Base-by-base conservation (phyloP, 169 alveolate genomes). In the Eimeria necatrix region DNA sequence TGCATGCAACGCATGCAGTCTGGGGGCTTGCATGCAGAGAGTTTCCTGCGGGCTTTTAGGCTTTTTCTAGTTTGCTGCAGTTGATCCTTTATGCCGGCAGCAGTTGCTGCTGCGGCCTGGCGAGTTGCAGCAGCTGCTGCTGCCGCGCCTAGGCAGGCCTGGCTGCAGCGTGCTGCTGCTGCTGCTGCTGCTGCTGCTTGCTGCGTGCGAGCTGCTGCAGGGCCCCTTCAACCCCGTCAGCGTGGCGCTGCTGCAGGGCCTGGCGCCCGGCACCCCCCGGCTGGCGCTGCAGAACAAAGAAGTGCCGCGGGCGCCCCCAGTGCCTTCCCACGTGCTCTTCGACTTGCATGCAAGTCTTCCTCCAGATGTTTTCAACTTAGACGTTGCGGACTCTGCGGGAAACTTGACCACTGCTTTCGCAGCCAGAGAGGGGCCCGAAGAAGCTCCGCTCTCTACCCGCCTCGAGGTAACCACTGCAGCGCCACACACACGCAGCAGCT, bases 241-340 rank as follows among this genome's bases (percentile, higher is more conserved):
- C 12, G 49, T 60, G 4, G 95, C 95, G 16, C 71, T 70, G 73
- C 85, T 91, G 73, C 95, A 91, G n/a, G 95, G 95, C 49, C 52
- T 91, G 68, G 85, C 85, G 26, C 91, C 95, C n/a, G 95, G 95
- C 32, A 76, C 88, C 18, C 88, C 95, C 4, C 78, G 95, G 46
- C 74, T 91, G 2, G 74, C 91, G 60, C 91, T 74, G 60, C n/a
- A 12, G 24, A n/a, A 70, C 84, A 71, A 24, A n/a, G 74, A 74
- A 64, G 81, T 56, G 22, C 91, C 74, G 61, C 81, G 56, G 24
- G 60, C 51, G 9, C 14, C 53, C 20, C 95, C 60, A n/a, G 91
- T 84, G 59, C 85, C 91, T 18, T 41, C 91, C 49, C 95, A 91
- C 78, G 70, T 91, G 76, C 88, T 91, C 41, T 64, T 48, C 12